Conservation (phyloP, 306 rosid species). For the Castanospermum australe region DNA sequence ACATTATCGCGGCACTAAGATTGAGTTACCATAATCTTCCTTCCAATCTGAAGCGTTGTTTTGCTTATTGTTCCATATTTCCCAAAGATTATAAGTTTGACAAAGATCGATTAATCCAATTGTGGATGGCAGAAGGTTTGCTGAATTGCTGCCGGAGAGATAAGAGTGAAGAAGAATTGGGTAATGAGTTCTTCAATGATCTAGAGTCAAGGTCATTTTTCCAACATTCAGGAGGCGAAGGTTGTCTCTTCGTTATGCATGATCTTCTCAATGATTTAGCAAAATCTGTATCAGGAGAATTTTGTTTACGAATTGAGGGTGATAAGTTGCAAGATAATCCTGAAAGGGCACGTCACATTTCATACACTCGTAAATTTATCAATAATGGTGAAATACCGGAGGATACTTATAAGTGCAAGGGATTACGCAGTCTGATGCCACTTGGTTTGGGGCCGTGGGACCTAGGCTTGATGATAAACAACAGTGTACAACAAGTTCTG, state of each 20-base stretch:
- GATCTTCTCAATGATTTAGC: conserved; percentile 26
- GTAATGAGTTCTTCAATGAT: conserved; percentile 1
- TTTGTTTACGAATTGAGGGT: neutral
- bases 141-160: neutral
- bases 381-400: neutral
- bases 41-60: neutral
- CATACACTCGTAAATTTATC: neutral
- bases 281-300: neutral
- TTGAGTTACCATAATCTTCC: neutral
- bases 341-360: neutral
- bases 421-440: neutral
- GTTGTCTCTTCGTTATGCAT: neutral
- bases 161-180: neutral
- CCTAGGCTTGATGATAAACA: neutral
- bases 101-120: neutral
- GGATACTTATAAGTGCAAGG: neutral
- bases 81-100: neutral
- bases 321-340: neutral
- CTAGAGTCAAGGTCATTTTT: conserved; percentile 16
- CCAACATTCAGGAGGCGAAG: neutral
- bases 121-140: conserved; percentile 7
- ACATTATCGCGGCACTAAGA: neutral
- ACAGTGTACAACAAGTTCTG: neutral
- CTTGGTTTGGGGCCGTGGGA: accelerated
- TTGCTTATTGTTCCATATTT: neutral